Evolutionary conservation across 805 yeast species (phyloP).

Genomic region (Jamesozyma spencerorum): DNA sequence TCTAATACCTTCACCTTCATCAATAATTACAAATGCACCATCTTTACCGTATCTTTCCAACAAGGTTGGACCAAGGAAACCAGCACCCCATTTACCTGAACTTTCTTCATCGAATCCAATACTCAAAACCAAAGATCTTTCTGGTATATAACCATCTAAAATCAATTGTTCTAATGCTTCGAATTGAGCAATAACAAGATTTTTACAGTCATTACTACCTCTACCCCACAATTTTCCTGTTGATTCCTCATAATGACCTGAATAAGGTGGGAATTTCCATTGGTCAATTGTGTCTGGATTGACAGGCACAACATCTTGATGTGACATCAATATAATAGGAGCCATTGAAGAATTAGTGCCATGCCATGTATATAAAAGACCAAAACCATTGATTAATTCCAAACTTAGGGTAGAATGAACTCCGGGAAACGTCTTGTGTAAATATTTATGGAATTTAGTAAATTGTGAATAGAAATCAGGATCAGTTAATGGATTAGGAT

Average conservation of each 20-base stretch:
- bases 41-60: slow-evolving; percentile 49
- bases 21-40: slow-evolving; percentile 55
- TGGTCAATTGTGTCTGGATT: slow-evolving; percentile 44
- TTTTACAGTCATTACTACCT: slow-evolving; percentile 71
- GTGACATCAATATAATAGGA: slow-evolving; percentile 68
- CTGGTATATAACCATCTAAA: slow-evolving; percentile 42
- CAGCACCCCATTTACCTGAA: slow-evolving; percentile 56
- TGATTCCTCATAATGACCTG: slow-evolving; percentile 56
- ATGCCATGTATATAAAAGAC: slow-evolving; percentile 54
- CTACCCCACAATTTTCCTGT: slow-evolving; percentile 56
- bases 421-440: slow-evolving; percentile 48
- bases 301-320: slow-evolving; percentile 80
- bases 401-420: slow-evolving; percentile 40
- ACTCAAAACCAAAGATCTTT: slow-evolving; percentile 53
- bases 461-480: slow-evolving; percentile 36
- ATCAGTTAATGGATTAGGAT: slow-evolving; percentile 27
- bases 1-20: slow-evolving; percentile 46
- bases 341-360: slow-evolving; percentile 46
- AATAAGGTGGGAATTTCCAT: slow-evolving; percentile 65
- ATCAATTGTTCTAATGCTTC: slow-evolving; percentile 57
- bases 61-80: slow-evolving; percentile 36
- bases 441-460: slow-evolving; percentile 41
- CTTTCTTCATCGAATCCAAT: slow-evolving; percentile 80
- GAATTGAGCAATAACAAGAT: slow-evolving; percentile 52
- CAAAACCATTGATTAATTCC: slow-evolving; percentile 52